These are phyloP conservation scores for Boletus coccyginus DNA, from an alignment of 768 basidiomycete genomes.

Conservation along the genomic window DNA sequence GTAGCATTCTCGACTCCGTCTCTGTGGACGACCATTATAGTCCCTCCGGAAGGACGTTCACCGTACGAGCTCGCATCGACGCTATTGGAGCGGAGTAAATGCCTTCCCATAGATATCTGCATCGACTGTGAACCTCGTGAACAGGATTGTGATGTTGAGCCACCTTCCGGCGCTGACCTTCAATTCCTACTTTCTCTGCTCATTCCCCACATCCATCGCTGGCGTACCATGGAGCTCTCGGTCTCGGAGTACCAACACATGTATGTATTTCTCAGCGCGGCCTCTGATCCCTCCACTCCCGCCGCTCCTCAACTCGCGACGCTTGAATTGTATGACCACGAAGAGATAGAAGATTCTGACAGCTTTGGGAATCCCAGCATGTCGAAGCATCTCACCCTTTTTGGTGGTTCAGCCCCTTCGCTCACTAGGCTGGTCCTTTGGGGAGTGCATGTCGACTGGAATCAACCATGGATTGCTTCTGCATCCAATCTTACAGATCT, in stretches of 20 bases:
- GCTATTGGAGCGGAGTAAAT: constrained; percentile 54
- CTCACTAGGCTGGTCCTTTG: constrained; percentile 51
- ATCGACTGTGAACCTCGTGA: constrained; percentile 43
- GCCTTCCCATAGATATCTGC: constrained; percentile 50
- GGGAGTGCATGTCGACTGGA: constrained; percentile 74
- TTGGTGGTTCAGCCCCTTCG: constrained; percentile 52
- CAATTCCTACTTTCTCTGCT: constrained; percentile 35
- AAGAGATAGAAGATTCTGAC: constrained; percentile 40
- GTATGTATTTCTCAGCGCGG: constrained; percentile 39
- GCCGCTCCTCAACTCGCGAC: constrained; percentile 53
- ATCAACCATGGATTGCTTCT: constrained; percentile 33
- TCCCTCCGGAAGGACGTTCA: constrained; percentile 26
- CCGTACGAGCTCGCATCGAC: constrained; percentile 43
- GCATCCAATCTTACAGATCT: constrained; percentile 41
- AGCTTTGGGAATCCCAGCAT: constrained; percentile 18
- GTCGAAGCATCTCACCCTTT: constrained; percentile 43
- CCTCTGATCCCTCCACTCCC: constrained; percentile 38
- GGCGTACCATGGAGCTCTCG: constrained; percentile 48
- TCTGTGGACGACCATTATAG: constrained; percentile 51
- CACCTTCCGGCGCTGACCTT: constrained; percentile 24
- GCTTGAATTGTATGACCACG: constrained; percentile 51
- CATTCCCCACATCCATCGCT: constrained; percentile 51
- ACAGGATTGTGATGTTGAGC: constrained; percentile 1
- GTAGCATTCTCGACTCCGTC: constrained; percentile 49
- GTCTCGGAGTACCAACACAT: constrained; percentile 49